These are phyloP conservation scores for Penicillium angulare DNA, from an alignment of 495 filamentous ascomycete species.

Conservation along the genomic window DNA sequence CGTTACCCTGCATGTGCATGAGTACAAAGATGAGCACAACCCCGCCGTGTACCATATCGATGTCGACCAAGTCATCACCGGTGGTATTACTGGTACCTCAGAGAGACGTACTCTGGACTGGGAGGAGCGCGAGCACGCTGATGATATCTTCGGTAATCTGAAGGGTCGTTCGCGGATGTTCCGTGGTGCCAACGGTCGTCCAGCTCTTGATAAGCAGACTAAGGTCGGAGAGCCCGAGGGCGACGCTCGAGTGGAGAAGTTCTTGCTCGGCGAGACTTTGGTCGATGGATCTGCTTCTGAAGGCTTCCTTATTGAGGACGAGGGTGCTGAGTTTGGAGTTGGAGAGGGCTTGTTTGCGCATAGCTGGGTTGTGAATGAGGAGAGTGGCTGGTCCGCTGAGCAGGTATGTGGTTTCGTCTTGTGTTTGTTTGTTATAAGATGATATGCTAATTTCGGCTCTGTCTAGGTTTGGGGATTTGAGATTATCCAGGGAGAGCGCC, in stretches of 20 bases:
- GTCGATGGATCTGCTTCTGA: constrained; percentile 34
- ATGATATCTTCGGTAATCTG: constrained; percentile 79
- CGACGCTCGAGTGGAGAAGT: constrained; percentile 46
- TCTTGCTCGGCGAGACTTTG: constrained; percentile 42
- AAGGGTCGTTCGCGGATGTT: constrained; percentile 60
- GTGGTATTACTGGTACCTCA: constrained; percentile 68
- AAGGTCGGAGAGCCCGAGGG: constrained; percentile 33
- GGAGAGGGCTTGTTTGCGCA: constrained; percentile 44
- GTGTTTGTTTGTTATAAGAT: constrained; percentile 2
- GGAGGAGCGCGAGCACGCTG: constrained; percentile 64
- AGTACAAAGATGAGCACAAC: constrained; percentile 53
- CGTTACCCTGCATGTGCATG: constrained; percentile 65
- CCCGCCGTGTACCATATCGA: constrained; percentile 65
- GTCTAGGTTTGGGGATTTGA: constrained; percentile 64
- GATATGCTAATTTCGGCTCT: constrained; percentile 8
- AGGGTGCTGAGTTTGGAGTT: constrained; percentile 35
- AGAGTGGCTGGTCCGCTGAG: constrained; percentile 48
- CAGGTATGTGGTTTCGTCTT: constrained; percentile 34
- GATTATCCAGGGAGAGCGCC: constrained; percentile 56
- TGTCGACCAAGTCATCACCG: constrained; percentile 74
- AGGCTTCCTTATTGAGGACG: constrained; percentile 39
- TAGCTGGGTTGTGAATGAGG: constrained; percentile 44
- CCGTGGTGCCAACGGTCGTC: constrained; percentile 34
- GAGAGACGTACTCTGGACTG: constrained; percentile 75
- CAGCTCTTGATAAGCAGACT: constrained; percentile 31